Percentiles rank a stretch among this genome's conserved stretches.
These are phyloP conservation scores for Raddia distichophylla DNA, from an alignment of 176 grass and related monocot genomes.

Conservation along the genomic window DNA sequence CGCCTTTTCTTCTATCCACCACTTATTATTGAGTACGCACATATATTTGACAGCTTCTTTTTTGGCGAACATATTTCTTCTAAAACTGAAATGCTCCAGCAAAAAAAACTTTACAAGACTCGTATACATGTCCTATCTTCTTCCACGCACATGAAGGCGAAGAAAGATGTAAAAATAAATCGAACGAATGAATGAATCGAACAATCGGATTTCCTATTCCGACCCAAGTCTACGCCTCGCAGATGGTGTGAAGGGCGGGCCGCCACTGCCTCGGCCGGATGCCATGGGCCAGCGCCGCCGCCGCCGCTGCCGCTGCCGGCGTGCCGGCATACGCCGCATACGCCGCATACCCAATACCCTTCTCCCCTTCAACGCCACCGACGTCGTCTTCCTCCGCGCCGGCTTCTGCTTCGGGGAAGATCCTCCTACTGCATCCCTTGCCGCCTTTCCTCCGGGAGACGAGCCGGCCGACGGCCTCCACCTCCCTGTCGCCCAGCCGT, in stretches of 20 bases:
- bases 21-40: not conserved
- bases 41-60: not conserved
- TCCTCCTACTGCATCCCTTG: conserved; percentile 15
- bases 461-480: conserved; percentile 13
- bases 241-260: conserved; percentile 59
- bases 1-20: too few relatives aligned
- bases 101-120: not conserved
- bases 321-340: too few relatives aligned
- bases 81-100: not conserved
- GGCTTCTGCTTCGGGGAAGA: conserved; percentile 43
- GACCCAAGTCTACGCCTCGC: conserved; percentile 22
- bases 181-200: conserved; percentile 26
- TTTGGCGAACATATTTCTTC: too few relatives aligned
- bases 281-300: conserved; percentile 2
- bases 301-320: conserved; percentile 2
- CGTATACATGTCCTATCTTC: too few relatives aligned
- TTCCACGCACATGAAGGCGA: not conserved
- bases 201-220: not conserved
- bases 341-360: not conserved
- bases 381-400: not conserved
- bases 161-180: not conserved
- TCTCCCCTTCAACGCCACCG: not conserved
- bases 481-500: conserved; percentile 41
- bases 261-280: conserved; percentile 46
- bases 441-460: conserved; percentile 13